Evolutionary conservation across 352 stramenopile species (phyloP), one percentile per base, ranked within the genome.

Genomic region (Phytophthora colocasiae): DNA sequence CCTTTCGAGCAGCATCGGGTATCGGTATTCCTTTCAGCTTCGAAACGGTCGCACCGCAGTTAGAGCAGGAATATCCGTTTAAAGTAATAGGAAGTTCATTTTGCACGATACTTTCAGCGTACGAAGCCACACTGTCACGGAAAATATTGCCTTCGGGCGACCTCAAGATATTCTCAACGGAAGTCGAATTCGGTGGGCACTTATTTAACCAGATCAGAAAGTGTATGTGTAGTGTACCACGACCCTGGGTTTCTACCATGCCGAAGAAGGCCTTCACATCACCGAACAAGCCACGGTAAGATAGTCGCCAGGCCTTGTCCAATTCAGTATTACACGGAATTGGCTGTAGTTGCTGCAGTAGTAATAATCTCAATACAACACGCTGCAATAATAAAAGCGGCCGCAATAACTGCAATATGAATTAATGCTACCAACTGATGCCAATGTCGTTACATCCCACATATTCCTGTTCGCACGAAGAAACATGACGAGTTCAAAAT

Each of bases 151-250:
- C 50, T 5, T 58, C 38, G 11, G 36, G 2, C 2, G 10, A 27
- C 4, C n/a, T 26, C 7, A 58, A 11, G 1, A 58, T n/a, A 27
- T 4, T 26, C 17, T 47, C 24, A 15, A 49, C 12, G 5, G 50
- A 36, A 49, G 36, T 8, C 9, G 36, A 58, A n/a, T 58, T 58
- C 15, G 11, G 5, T 6, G 50, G 50, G 26, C 50, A 48, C 3
- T 48, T 14, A 11, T 39, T 48, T 27, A 49, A 40, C 50, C 50
- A 58, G 11, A 58, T 58, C 3, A 48, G 24, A 54, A 54, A 43
- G 19, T 19, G 19, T 31, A 43, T n/a, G n/a, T 54, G 47, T 31
- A 54, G 17, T 3, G 29, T 43, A n/a, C 47, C 47, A 9, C 47
- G 22, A 6, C 47, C 29, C 19, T 43, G 47, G 6, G 47, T 54